These are phyloP conservation scores for Reutealis trisperma DNA, from an alignment of 345 rosid genomes.

Conservation along the genomic window DNA sequence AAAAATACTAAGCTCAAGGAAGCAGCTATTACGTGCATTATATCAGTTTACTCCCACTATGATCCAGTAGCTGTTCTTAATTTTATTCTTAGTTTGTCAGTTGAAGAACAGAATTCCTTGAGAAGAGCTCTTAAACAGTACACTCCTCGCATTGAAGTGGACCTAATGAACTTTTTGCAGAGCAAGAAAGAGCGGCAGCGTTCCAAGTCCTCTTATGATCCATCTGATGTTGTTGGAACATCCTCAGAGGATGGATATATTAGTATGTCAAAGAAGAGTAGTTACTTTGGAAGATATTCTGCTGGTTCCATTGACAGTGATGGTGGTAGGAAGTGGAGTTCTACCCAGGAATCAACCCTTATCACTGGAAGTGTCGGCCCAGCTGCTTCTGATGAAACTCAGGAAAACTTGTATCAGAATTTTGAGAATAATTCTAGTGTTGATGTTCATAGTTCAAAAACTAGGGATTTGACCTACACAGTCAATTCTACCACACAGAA, in stretches of 20 bases:
- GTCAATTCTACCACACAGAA: slow-evolving; percentile 48
- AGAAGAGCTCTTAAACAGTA: slow-evolving; percentile 90
- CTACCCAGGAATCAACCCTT: slow-evolving; percentile 64
- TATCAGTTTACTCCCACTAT: slow-evolving; percentile 85
- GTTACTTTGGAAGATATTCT: slow-evolving; percentile 79
- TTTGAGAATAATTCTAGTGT: slow-evolving; percentile 47
- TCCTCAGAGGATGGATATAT: slow-evolving; percentile 92
- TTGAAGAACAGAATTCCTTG: slow-evolving; percentile 94
- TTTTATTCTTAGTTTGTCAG: slow-evolving; percentile 89
- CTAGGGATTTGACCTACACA: slow-evolving; percentile 49
- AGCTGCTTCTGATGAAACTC: slow-evolving; percentile 59
- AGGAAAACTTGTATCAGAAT: slow-evolving; percentile 66
- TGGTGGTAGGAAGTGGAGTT: slow-evolving; percentile 81
- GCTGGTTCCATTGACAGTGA: slow-evolving; percentile 78
- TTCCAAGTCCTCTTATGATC: slow-evolving; percentile 76
- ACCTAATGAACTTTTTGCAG: slow-evolving; percentile 91
- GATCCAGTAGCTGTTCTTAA: slow-evolving; percentile 88
- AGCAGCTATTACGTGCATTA: slow-evolving; percentile 87
- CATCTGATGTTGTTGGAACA: slow-evolving; percentile 84
- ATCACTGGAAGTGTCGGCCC: slow-evolving; percentile 47
- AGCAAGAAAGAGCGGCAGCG: slow-evolving; percentile 93
- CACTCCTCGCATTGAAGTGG: slow-evolving; percentile 98
- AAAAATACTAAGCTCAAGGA: slow-evolving; percentile 95
- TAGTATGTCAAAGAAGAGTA: slow-evolving; percentile 64
- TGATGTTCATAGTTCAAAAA: slow-evolving; percentile 51